Base-by-base conservation (phyloP, 2,329 filamentous ascomycete genomes). In the Fusarium sp. region DNA sequence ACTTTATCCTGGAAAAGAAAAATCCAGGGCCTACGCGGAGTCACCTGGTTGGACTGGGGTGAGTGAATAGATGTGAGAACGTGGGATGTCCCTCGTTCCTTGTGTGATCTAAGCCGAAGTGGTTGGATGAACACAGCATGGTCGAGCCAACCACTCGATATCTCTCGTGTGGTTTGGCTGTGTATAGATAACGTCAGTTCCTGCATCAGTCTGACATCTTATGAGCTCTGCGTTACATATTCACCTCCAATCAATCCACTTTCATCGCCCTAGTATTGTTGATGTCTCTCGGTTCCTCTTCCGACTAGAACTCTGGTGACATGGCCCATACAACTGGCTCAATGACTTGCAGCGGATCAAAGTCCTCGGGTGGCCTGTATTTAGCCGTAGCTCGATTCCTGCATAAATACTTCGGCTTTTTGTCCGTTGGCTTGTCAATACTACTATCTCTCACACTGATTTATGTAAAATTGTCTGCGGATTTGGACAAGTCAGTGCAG, bases 311-410 rank as follows among this genome's bases (percentile, higher is more conserved):
- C 24, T 38, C 61, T 57, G 43, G 42, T 20, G 39, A 65, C 46
- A 60, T 39, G 35, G 52, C 39, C 29, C 15, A 31, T 47, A 38
- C 31, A 58, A 26, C 37, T 60, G 38, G 55, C 21, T 43, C 58
- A 28, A 18, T 53, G 41, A 50, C 56, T 60, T 48, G 54, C 61
- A 65, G 61, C 54, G 26, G 62, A 60, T 35, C 41, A 29, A 29
- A 13, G 23, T 28, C 41, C 29, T 44, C 24, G 23, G 41, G 5
- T 60, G n/a, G 20, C 20, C 28, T 54, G 20, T 26, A 6, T 53
- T 44, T 28, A 38, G 26, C 20, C 46, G 29, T 26, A 21, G 16
- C 41, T 53, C 37, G 15, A 26, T 60, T 53, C 24, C 35, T 65
- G 26, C n/a, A n/a, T 52, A 38, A 24, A 18, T 33, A 15, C 3